These are phyloP conservation scores for Cairneyella variabilis DNA, from an alignment of 495 filamentous ascomycete species.

Conservation along the genomic window DNA sequence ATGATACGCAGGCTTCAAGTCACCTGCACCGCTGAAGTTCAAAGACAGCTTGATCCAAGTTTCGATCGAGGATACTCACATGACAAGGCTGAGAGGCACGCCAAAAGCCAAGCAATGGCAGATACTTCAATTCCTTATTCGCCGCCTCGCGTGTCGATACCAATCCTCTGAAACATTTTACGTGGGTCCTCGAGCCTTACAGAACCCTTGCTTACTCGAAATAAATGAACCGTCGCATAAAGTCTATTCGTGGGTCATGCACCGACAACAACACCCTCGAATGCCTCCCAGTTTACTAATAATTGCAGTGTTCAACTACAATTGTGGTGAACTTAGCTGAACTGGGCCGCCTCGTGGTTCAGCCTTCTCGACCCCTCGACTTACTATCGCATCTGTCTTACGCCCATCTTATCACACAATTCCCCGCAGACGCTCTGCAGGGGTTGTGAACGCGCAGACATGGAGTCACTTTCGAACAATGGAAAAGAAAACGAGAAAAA, in stretches of 20 bases:
- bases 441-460: constrained; percentile 7
- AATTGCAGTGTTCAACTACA: not conserved
- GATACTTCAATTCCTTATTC: no score
- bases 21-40: no score
- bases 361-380: not conserved
- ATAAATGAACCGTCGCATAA: not conserved
- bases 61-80: no score
- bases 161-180: not conserved
- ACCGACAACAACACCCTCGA: not conserved
- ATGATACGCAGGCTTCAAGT: no score
- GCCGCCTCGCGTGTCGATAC: no score
- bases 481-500: constrained; percentile 23
- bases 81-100: no score
- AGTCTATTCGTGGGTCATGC: not conserved
- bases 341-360: no score
- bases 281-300: not conserved
- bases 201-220: not conserved
- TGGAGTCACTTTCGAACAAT: constrained; percentile 13
- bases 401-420: not conserved
- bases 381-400: not conserved
- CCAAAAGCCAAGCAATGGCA: no score
- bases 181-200: not conserved
- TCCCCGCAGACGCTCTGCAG: no score
- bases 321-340: no score
- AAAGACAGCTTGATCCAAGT: no score